Evolutionary conservation across 1,284 basidiomycete genomes (phyloP), one percentile per base, ranked within the genome.

Genomic region (Mycena citricolor): DNA sequence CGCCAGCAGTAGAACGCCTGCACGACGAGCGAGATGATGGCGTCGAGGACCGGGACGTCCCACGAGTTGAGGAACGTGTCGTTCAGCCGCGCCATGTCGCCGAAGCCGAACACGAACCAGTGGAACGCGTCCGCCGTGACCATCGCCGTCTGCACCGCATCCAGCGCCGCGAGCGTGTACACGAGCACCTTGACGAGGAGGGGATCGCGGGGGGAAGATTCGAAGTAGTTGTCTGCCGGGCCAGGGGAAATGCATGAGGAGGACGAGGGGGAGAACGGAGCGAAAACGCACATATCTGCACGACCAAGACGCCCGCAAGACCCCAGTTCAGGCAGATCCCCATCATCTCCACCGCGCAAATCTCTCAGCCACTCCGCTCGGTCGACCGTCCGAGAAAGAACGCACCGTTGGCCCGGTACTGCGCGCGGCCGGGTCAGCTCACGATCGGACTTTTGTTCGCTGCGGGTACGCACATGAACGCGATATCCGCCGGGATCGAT

Each of bases 81-180:
- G 44, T 54, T 39, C 16, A 57, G 46, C 26, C 39, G 42, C 4
- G 32, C 30, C 17, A 37, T 14, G 24, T 53, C 42, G 3, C 48
- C 44, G 35, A 52, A 57, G 4, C 53, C 53, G 34, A 46, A 57
- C 10, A 51, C 51, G 35, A 55, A 54, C 47, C 50, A 51, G 22
- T 54, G 55, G 32, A 57, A 57, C 3, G 51, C 50, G 32, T 57
- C 55, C 6, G 53, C 48, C 14, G 50, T 54, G 23, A 56, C 37
- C 42, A 54, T 31, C 17, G 23, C 26, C 5, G 54, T 56, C 36
- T 56, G 54, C 8, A 49, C 16, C 13, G 39, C 35, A 23, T 56
- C 54, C 22, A 54, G 25, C 10, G 52, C 19, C 20, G 41, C 47
- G 11, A 54, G 47, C 20, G 42, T 48, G 24, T 54, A 56, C 8